phyloP scores from a whole-genome alignment of 2,329 filamentous ascomycete species.

The Pseudogymnoascus sp. region DNA sequence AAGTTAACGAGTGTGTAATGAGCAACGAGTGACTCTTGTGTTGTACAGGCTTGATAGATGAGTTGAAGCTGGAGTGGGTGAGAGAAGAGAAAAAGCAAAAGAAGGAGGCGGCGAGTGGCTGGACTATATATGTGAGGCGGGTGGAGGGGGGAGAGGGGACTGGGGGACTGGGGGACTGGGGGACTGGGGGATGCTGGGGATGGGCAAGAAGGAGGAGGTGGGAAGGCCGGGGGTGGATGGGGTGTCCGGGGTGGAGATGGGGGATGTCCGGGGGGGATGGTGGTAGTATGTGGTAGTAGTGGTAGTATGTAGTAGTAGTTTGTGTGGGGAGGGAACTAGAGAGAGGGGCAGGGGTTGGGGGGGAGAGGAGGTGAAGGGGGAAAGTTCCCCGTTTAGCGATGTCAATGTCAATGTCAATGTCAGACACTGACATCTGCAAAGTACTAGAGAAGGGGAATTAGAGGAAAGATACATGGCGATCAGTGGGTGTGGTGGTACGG shows the following conservation, averaged over 20 bases:
- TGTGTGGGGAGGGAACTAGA: neutral
- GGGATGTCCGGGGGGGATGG: no score
- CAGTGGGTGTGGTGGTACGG: neutral
- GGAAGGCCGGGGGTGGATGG: no score
- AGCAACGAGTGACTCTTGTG: conserved; percentile 4
- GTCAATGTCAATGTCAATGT: neutral
- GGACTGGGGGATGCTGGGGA: no score
- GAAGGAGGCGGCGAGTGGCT: neutral
- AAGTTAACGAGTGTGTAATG: neutral
- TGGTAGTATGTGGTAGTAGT: no score
- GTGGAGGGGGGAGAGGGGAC: no score
- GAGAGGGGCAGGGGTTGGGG: neutral
- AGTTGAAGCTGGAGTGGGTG: neutral
- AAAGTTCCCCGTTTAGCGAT: neutral
- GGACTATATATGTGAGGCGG: neutral
- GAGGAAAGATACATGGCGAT: neutral
- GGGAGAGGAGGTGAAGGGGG: neutral
- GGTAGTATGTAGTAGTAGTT: neutral
- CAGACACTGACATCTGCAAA: neutral
- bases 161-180: no score
- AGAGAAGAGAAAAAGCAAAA: neutral
- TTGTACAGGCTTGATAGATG: neutral
- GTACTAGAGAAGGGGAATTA: neutral
- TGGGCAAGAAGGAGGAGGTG: no score
- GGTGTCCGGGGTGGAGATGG: no score